Base-by-base conservation (phyloP, 2,329 filamentous ascomycete genomes). In the Exophiala calicioides region DNA sequence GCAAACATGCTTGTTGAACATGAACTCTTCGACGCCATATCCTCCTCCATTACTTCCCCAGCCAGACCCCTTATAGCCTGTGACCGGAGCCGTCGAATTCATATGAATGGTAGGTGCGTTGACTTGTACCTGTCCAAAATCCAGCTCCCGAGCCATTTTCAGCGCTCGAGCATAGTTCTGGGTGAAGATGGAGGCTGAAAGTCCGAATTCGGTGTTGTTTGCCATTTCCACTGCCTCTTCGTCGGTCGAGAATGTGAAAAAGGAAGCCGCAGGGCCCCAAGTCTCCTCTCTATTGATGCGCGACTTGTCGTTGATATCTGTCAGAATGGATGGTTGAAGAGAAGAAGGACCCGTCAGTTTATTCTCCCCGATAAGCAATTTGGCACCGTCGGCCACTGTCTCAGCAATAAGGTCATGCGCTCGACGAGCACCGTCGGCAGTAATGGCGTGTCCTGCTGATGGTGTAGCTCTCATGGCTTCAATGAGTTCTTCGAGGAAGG, bases 241-340 rank as follows among this genome's bases (percentile, higher is more conserved):
- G 58, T 95, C 90, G 57, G 74, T 74, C 62, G 81, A 80, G 50
- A 95, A 89, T 67, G 86, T 87, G 82, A 90, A 88, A 13, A 95
- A 80, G 0, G 89, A 84, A 59, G 95, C 90, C 15, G 95, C 81
- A 0, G 90, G 90, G 1, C 90, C 90, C 62, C 95, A 96, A 0
- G 90, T 95, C 73, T 96, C 90, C 57, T 95, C 88, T 13, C 76
- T 88, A 87, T 95, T 95, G 51, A 94, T 84, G 4, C 73, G 71
- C 88, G 94, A 95, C 50, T 74, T 75, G 69, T 95, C 15, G 19
- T 90, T 81, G 52, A 91, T 87, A 56, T 83, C 79, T 9, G 80
- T 85, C 48, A 96, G 74, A 16, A 96, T 78, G 5, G 86, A 90
- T 10, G 90, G 90, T 62, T 82, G 81, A 53, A 95, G 82, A 62